phyloP scores from a whole-genome alignment of 2,329 filamentous ascomycete species.

The Teratosphaeria viscida region DNA sequence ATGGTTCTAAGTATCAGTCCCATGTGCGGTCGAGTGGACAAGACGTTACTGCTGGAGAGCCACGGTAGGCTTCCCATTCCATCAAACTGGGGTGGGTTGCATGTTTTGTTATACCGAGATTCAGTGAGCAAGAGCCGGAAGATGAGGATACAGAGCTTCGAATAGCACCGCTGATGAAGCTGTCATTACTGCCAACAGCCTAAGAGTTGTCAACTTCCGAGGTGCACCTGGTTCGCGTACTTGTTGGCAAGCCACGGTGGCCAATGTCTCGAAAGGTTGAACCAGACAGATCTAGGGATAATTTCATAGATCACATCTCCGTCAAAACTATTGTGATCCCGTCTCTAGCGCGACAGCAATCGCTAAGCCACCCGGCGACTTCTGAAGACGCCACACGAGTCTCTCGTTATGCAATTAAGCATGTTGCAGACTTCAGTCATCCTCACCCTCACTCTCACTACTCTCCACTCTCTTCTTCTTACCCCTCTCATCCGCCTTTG shows the following conservation, averaged over 20 bases:
- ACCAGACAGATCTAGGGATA: not conserved
- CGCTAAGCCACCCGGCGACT: not conserved
- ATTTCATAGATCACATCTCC: not conserved
- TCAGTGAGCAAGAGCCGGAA: not conserved
- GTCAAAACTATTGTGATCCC: not conserved
- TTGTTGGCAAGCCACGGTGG: not conserved
- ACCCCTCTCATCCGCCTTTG: constrained; percentile 10
- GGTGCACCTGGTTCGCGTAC: not conserved
- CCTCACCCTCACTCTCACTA: constrained; percentile 14
- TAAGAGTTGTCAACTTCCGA: not conserved
- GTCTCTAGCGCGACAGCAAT: not conserved
- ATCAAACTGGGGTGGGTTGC: not conserved
- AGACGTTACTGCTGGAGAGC: not conserved
- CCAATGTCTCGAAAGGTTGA: not conserved
- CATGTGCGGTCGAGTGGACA: not conserved
- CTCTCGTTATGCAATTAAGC: not conserved
- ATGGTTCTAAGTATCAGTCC: not conserved
- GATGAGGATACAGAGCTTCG: not conserved
- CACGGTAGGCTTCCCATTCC: not conserved
- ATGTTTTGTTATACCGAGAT: not conserved
- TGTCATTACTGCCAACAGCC: not conserved
- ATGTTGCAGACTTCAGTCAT: not conserved
- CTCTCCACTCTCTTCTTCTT: constrained; percentile 6
- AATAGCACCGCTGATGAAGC: not conserved
- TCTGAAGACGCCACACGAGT: not conserved